phyloP scores from a whole-genome alignment of 768 basidiomycete species.

The Pisolithus microcarpus region DNA sequence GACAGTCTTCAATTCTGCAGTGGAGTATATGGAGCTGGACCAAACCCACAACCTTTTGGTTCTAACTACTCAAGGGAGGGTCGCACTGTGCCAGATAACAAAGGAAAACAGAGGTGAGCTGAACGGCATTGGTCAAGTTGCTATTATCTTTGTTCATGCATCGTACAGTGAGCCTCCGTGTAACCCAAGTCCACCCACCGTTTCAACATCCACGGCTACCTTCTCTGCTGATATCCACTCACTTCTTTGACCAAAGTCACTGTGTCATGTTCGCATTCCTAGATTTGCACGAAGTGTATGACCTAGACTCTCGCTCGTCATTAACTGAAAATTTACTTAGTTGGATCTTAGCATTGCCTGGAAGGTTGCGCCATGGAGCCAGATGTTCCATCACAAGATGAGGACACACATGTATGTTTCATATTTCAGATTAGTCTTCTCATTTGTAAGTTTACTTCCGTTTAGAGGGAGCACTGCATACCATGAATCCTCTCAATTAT shows the following conservation, averaged over 20 bases:
- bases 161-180: neutral
- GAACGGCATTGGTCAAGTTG: too few species aligned
- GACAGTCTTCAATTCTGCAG: neutral
- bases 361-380: too few species aligned
- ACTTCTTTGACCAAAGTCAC: conserved; percentile 1
- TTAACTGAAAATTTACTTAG: too few species aligned
- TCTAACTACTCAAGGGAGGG: neutral
- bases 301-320: too few species aligned
- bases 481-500: neutral
- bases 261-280: neutral
- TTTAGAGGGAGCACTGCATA: neutral
- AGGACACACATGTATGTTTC: too few species aligned
- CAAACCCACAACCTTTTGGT: neutral
- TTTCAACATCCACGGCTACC: neutral
- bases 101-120: neutral
- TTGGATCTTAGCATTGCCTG: too few species aligned
- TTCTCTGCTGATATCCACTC: neutral
- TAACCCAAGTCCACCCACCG: neutral
- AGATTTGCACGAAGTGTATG: neutral
- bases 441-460: too few species aligned
- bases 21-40: neutral
- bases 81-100: neutral
- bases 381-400: too few species aligned
- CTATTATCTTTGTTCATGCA: neutral
- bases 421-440: too few species aligned